Conservation (phyloP, 2,329 filamentous ascomycete genomes). For the Aspergillus fumigatiaffinis region DNA sequence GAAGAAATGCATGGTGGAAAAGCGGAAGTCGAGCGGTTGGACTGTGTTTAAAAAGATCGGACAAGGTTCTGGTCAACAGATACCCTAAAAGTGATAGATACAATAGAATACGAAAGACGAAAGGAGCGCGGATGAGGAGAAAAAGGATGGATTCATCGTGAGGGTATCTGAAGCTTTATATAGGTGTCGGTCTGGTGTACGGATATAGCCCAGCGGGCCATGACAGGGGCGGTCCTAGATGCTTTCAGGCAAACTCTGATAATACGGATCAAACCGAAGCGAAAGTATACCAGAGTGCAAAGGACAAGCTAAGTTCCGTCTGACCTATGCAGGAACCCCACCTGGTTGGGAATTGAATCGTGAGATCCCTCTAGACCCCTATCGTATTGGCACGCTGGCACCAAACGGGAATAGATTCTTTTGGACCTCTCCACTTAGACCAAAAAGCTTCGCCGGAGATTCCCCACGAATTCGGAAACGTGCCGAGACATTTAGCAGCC, state of each 20-base stretch:
- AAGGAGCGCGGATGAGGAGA: neutral
- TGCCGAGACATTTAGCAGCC: too few species aligned
- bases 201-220: too few species aligned
- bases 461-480: too few species aligned
- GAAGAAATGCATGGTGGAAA: constrained; percentile 12
- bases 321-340: neutral
- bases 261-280: neutral
- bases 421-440: neutral
- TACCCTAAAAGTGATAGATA: neutral
- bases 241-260: too few species aligned
- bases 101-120: neutral
- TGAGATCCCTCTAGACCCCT: neutral
- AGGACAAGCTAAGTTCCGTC: neutral
- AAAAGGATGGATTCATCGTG: neutral
- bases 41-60: neutral
- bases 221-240: too few species aligned
- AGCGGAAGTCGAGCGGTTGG: neutral
- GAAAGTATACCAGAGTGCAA: neutral
- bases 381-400: neutral
- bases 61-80: neutral
- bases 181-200: neutral
- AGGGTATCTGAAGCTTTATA: neutral
- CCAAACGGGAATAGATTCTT: neutral
- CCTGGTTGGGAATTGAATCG: too few species aligned
- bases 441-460: too few species aligned